Evolutionary conservation across 2,329 filamentous ascomycete species (phyloP), one percentile per base, ranked within the genome.

Genomic region (Neophaeococcomyces mojaviensis): DNA sequence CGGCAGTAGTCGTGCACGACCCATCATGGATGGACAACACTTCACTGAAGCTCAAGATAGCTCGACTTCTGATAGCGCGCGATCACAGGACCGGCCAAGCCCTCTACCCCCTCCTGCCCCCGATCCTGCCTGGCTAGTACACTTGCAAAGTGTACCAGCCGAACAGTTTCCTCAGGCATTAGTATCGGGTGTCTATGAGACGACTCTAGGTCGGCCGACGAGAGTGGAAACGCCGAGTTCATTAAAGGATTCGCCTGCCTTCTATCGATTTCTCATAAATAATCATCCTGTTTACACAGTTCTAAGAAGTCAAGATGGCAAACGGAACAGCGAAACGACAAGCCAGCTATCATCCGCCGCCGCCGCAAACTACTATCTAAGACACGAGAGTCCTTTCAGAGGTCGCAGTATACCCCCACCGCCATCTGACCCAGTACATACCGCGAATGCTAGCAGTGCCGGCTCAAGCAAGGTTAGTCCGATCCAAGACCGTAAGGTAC

Each of bases 141-240:
- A 50, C 31, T 34, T 45, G 6, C 48, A 33, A 33, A 24, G 18
- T 9, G 15, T 50, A 16, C 9, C 24, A 16, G 36, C 39, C 22
- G 34, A 45, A 22, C 26, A 48, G 31, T 41, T 50, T 16, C 44
- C 45, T 31, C 48, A 32, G 16, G 34, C 44, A 22, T 36, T 44
- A 33, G 32, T 18, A 13, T 34, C 48, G 3, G 30, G 20, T 24
- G 38, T 50, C 3, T 50, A 33, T 39, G 48, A 47, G 24, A 33
- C 41, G 16, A 28, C 24, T 6, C 24, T 28, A 10, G 5, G 5
- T 28, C 24, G 24, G n/a, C 7, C 41, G 15, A 32, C 41, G 12
- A 34, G 13, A 15, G 33, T 36, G 13, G 16, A 12, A 3, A 8
- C 32, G 12, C 12, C 32, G 13, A 19, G 13, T 10, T 22, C 33